phyloP scores from a whole-genome alignment of 331 rosid genomes.

The Phaseolus coccineus region DNA sequence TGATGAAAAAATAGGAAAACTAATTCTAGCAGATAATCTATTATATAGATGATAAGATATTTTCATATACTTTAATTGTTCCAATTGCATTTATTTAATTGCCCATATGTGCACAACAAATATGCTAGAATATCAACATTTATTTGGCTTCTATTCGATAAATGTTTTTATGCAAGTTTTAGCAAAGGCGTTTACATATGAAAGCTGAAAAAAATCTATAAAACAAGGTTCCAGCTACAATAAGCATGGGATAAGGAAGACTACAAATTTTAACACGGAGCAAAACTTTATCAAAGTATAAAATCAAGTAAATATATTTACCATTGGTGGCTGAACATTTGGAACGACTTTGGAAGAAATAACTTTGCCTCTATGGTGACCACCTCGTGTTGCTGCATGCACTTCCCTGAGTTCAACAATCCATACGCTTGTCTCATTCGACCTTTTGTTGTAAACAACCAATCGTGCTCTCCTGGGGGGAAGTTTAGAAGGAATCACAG shows the following conservation, averaged over 20 bases:
- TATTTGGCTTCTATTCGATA: slow-evolving; percentile 9
- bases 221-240: slow-evolving; percentile 24
- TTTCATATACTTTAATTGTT: too few relatives aligned
- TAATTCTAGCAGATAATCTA: neutral
- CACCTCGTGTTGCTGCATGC: slow-evolving; percentile 94
- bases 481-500: slow-evolving; percentile 82
- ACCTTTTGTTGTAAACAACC: slow-evolving; percentile 80
- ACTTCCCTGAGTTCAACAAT: slow-evolving; percentile 80
- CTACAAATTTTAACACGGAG: slow-evolving; percentile 5
- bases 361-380: slow-evolving; percentile 92
- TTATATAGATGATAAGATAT: too few relatives aligned
- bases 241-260: slow-evolving; percentile 1
- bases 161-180: neutral
- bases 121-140: neutral
- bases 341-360: slow-evolving; percentile 76
- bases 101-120: neutral
- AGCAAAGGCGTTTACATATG: slow-evolving; percentile 12
- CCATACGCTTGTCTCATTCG: slow-evolving; percentile 84
- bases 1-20: neutral
- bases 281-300: neutral
- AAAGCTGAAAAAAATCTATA: neutral
- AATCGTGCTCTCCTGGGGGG: slow-evolving; percentile 93
- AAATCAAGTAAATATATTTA: slow-evolving; percentile 41
- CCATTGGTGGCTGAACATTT: slow-evolving; percentile 96
- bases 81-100: too few relatives aligned